A percentile compares a stretch with the other conserved stretches of the same genome.
These are phyloP conservation scores for Aspergillus luchuensis DNA, from an alignment of 2,329 filamentous ascomycete species.

Conservation along the genomic window DNA sequence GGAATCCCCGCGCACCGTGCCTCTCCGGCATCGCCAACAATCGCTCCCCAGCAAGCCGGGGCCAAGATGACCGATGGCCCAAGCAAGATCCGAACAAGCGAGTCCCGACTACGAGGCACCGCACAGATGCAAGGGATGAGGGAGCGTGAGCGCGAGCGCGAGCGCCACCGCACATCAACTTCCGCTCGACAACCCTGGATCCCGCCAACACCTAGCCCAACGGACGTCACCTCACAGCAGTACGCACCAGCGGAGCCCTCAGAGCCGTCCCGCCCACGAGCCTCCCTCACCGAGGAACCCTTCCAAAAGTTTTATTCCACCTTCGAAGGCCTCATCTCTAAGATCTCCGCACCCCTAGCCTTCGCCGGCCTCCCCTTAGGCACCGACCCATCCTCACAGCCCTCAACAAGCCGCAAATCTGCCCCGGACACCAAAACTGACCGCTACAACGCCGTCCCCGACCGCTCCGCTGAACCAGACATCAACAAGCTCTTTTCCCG, in stretches of 20 bases:
- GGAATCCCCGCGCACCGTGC: constrained; percentile 68
- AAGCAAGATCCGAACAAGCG: constrained; percentile 40
- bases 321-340: constrained; percentile 85
- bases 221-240: constrained; percentile 39
- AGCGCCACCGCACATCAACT: constrained; percentile 26
- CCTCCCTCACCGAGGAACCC: constrained; percentile 63
- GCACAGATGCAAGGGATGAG: constrained; percentile 23
- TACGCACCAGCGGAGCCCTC: constrained; percentile 32
- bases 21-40: constrained; percentile 69
- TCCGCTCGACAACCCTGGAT: constrained; percentile 36
- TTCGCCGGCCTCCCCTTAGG: constrained; percentile 88
- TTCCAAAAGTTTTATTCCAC: constrained; percentile 91
- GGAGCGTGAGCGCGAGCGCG: constrained; percentile 11
- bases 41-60: constrained; percentile 72
- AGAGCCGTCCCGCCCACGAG: constrained; percentile 26
- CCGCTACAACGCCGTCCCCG: constrained; percentile 43
- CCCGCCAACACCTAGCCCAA: constrained; percentile 36
- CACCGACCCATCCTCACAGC: constrained; percentile 39
- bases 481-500: constrained; percentile 81
- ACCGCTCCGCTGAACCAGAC: constrained; percentile 65
- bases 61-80: constrained; percentile 66
- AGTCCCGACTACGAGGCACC: constrained; percentile 28
- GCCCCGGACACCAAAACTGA: constrained; percentile 41
- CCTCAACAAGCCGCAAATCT: constrained; percentile 33
- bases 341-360: constrained; percentile 83